Base-by-base conservation (phyloP, 2,329 filamentous ascomycete species). In the Fusarium papillatum region DNA sequence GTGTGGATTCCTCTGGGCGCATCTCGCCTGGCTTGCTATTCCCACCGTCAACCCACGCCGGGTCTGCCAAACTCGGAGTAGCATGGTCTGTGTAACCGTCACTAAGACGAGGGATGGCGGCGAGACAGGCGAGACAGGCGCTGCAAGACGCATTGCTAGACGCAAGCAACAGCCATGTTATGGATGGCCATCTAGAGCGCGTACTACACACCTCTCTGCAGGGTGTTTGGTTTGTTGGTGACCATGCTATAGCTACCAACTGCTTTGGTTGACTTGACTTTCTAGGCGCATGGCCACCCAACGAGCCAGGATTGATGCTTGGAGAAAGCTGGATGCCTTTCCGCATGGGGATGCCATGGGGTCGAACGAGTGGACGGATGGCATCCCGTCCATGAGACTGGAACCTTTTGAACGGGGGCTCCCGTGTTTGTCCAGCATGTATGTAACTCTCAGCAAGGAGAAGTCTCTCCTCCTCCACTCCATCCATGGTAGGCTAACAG, bases 71-170 rank as follows among this genome's bases (percentile, higher is more conserved):
- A 75, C 69, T 71, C 39, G 76, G 76, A 73, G 76, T 78, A 78
- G 76, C 65, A 76, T 68, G 68, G 68, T 75, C 68, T 76, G 77
- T 79, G 77, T 76, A 74, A 70, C 77, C 63, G 73, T 68, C 61
- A 63, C 66, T 71, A 71, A 66, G 67, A 76, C 50, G 62, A 61
- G 66, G 26, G 34, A 39, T 53, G 34, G 62, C 62, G 46, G n/a
- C 62, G 31, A 59, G 55, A 66, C 66, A 67, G 70, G 61, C 74
- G 70, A 67, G 68, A 71, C 73, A 75, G 70, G 70, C 73, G 66
- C 73, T 73, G 31, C 66, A 74, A 69, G 71, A 59, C 57, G 46
- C 31, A 71, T 29, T 57, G 39, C 55, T 31, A 46, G 39, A 61
- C 29, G 38, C 55, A 62, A 29, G 29, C 31, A 26, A 50, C 29